Evolutionary conservation across 148 eudicot species (phyloP).

Genomic region (Agrostemma githago): DNA sequence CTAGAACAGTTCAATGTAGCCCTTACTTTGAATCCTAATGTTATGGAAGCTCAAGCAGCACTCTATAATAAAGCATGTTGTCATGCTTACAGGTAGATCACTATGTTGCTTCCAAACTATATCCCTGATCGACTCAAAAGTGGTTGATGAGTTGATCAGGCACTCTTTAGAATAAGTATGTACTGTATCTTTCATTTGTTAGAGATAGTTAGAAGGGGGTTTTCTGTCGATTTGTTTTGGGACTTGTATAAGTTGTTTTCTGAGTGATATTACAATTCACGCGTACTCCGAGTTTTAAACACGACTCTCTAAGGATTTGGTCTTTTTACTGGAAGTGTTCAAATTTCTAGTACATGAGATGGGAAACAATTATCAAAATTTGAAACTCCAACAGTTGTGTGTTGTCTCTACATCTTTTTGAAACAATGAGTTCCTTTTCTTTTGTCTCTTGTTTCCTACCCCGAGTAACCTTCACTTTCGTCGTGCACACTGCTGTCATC

Average conservation of each 20-base stretch:
- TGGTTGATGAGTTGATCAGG: background rate
- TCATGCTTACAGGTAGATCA: conserved; percentile 81
- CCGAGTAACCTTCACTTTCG: background rate
- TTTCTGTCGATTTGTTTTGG: background rate
- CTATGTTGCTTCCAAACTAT: background rate
- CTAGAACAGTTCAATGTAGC: conserved; percentile 79
- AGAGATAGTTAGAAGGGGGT: background rate
- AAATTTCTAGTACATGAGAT: background rate
- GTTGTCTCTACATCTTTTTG: background rate
- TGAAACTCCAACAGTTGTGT: background rate
- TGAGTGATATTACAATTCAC: background rate
- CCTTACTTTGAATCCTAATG: conserved; percentile 73
- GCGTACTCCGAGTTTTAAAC: background rate
- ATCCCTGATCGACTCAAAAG: background rate
- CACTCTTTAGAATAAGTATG: background rate
- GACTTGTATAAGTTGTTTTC: background rate
- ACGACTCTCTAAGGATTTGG: background rate
- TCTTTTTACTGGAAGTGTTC: background rate
- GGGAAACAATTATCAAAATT: background rate
- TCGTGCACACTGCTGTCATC: background rate
- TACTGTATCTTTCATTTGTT: background rate
- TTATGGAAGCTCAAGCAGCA: conserved; percentile 97
- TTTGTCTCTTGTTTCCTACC: conserved; percentile 1
- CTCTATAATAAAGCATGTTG: conserved; percentile 99
- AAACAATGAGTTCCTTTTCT: background rate